Conservation (phyloP, 495 filamentous ascomycete genomes). For the Penicillium silybi region DNA sequence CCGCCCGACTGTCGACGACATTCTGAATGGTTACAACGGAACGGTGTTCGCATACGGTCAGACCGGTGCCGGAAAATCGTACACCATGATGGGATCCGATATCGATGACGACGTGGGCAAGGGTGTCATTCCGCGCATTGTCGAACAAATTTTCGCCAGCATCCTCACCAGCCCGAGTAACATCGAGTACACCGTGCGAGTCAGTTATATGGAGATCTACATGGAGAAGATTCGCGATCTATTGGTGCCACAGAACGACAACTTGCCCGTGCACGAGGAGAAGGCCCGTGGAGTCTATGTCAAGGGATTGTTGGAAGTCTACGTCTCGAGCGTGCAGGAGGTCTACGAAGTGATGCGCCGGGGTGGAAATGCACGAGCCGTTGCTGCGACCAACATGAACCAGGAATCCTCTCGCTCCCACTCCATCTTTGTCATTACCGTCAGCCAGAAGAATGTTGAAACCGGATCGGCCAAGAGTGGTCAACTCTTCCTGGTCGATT, state of each 20-base stretch:
- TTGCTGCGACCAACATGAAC: constrained; percentile 99
- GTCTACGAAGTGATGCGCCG: constrained; percentile 97
- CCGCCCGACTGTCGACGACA: constrained; percentile 91
- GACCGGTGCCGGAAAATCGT: constrained; percentile 97
- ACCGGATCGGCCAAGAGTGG: constrained; percentile 95
- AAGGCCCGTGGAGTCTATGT: constrained; percentile 96
- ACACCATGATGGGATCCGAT: constrained; percentile 98
- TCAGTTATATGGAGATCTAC: constrained; percentile 99
- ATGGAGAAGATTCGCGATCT: constrained; percentile 98
- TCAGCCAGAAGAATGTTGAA: constrained; percentile 97
- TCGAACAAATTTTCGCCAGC: constrained; percentile 95
- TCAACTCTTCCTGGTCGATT: constrained; percentile 93
- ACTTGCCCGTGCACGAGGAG: constrained; percentile 94
- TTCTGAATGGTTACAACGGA: constrained; percentile 97
- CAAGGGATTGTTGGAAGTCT: constrained; percentile 90
- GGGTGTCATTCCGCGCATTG: constrained; percentile 94
- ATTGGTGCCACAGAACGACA: constrained; percentile 87
- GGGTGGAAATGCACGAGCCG: constrained; percentile 81
- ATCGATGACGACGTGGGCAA: constrained; percentile 87
- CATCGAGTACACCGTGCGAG: constrained; percentile 95
- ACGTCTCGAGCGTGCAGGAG: constrained; percentile 91
- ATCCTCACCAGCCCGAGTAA: constrained; percentile 86
- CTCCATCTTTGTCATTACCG: constrained; percentile 96
- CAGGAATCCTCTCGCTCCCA: constrained; percentile 97
- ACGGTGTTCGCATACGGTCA: constrained; percentile 99